Evolutionary conservation across 345 rosid genomes (phyloP).

Genomic region (Lepidium didymum): DNA sequence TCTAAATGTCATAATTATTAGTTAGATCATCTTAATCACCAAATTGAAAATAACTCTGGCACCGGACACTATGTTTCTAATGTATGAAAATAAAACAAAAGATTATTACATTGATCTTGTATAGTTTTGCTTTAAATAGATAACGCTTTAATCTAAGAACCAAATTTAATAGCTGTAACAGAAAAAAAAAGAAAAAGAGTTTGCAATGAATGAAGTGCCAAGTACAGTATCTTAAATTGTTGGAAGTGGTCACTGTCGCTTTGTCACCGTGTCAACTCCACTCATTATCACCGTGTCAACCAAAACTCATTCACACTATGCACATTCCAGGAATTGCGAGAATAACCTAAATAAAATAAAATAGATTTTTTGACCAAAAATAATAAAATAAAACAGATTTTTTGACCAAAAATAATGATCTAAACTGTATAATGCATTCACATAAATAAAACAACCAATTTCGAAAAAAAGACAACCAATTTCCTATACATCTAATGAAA

Average conservation of each 20-base stretch:
- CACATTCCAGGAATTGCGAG: not conserved
- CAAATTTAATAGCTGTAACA: no score
- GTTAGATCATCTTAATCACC: no score
- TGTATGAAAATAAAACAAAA: no score
- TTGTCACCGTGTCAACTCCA: constrained; percentile 7
- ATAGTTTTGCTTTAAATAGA: no score
- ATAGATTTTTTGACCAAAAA: not conserved
- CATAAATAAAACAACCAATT: not conserved
- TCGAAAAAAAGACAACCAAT: no score
- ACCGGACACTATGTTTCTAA: no score
- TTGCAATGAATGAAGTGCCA: not conserved
- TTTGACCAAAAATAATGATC: no score
- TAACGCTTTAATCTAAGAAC: no score
- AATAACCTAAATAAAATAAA: not conserved
- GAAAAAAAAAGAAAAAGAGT: not conserved
- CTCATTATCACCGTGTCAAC: constrained; percentile 8
- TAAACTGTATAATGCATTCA: constrained; percentile 10
- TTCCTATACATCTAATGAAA: not conserved
- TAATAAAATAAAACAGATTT: no score
- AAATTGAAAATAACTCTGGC: no score
- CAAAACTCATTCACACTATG: not conserved
- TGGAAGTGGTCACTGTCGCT: constrained; percentile 8
- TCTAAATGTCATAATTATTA: no score
- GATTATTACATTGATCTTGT: no score
- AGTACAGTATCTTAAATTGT: not conserved